Evolutionary conservation across 345 rosid genomes (phyloP), one percentile per base, ranked within the genome.

Genomic region (Populus tremula): DNA sequence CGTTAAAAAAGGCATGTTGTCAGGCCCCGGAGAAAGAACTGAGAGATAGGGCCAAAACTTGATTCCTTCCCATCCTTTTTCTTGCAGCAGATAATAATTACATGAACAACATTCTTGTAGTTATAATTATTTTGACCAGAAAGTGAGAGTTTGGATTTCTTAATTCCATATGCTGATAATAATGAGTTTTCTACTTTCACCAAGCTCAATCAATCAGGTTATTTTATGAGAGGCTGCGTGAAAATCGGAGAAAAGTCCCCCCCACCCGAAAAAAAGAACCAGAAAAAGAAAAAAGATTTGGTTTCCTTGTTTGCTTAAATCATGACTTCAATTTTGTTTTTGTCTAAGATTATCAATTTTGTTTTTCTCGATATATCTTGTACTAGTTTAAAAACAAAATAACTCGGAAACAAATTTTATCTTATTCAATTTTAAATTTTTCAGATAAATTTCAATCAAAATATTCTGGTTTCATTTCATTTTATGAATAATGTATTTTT

Each of bases 391-490:
- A 4, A 33, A 33, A 33, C 0, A 33, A 33, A 33, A 33, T 4
- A 33, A 33, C 36, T 33, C 5, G 0, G 35, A 33, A 33, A 4
- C 5, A 4, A 0, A 4, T 33, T 33, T 33, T 33, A 33, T 33
- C 36, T 33, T 33, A 0, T 0, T 33, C 35, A 33, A 33, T 33
- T 33, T 0, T 33, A 0, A 1, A 33, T 33, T 33, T 33, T 0
- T 33, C 0, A 4, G 5, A 4, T 0, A 33, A 33, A 33, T 33
- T 33, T 33, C 0, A 33, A 5, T 0, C 4, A 33, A 5, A 33
- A 33, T 0, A 33, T 33, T 33, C 1, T 33, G 0, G 36, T 33
- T 33, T 4, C 0, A 0, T 33, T 33, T 33, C 0, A 4, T 33
- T 33, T 33, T 33, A 33, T 4, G 5, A 33, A 33, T 4, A 33